Base-by-base conservation (phyloP, 306 rosid genomes). In the Cicer bijugum region DNA sequence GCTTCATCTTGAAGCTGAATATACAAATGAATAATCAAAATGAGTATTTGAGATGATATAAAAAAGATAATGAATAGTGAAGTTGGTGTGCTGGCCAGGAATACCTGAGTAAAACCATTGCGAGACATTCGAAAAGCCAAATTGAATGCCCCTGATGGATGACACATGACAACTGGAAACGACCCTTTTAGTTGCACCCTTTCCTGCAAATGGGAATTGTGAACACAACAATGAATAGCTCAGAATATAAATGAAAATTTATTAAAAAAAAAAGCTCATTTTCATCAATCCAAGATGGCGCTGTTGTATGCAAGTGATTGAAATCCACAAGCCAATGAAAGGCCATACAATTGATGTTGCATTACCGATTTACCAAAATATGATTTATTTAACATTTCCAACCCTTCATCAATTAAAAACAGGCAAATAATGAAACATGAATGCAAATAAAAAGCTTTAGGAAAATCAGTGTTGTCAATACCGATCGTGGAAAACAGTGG, bases 1-100 rank as follows among this genome's bases (percentile, higher is more conserved):
- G 99, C 92, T 82, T 88, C 96, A 4, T 86, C 83, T 86, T 85
- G 97, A 75, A 94, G 91, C 97, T 94, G 83, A 75, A 83, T 20
- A 63, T 62, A 42, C 65, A 71, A 72, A 39, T 28, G 59, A 37
- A 53, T 35, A 53, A 57, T 60, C 65, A 75, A 66, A 75, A 56
- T 53, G 4, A 14, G 68, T n/a, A 20, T n/a, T 59, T 15, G 67
- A 45, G 17, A 12, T 16, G 7, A 33, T 35, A 60, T 35, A 9
- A 33, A 48, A 51, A 8, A 23, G 8, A 37, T 35, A 57, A 12
- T 1, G 7, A 69, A 51, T 11, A 76, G 33, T 63, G 19, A 83
- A 69, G 55, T 60, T 45, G 63, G 67, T 48, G 50, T 63, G 37
- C 69, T 20, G 47, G 68, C 40, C 62, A 50, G 65, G 57, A 51